Base-by-base conservation (phyloP, 2,329 filamentous ascomycete genomes). In the Sclerotinia sclerotiorum region DNA sequence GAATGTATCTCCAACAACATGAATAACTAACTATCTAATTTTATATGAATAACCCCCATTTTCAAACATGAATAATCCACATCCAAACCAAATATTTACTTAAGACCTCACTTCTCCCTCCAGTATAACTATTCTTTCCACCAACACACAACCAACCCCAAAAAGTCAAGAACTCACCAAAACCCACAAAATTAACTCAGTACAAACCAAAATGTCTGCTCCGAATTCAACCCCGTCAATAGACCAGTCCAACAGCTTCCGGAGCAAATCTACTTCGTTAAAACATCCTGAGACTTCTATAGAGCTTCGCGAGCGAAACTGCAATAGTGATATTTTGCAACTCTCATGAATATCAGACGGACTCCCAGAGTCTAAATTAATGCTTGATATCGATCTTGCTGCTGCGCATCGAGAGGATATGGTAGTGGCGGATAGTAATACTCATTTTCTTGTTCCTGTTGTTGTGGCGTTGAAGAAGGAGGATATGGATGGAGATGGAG, bases 381-480 rank as follows among this genome's bases (percentile, higher is more conserved):
- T 60, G 54, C 32, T 57, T 21, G 54, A 39, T 24, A 19, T 35
- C 10, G 10, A 39, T 39, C 39, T 39, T 15, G 3, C 21, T 1
- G 13, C 17, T 29, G 19, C 2, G 3, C 8, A 52, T 2, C 49
- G 29, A 21, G 4, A 5, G 29, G 24, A 60, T 15, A 60, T 8
- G 0, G 24, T 4, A 27, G n/a, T 13, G 5, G n/a, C 3, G 1
- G 17, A 39, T 1, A 4, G 5, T 1, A 17, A 6, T 13, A 24
- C 11, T 8, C 6, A 8, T 39, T 13, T 21, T 17, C 32, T 17
- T 5, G 13, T 6, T 24, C 54, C n/a, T 24, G 0, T 15, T n/a
- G 5, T 15, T 39, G 1, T 24, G 21, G 11, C 3, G 21, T 39
- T 15, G 1, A 57, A 57, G 21, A 39, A 24, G 13, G 19, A 10